Conservation (phyloP, 495 filamentous ascomycete genomes). For the Aspergillus nanangensis region DNA sequence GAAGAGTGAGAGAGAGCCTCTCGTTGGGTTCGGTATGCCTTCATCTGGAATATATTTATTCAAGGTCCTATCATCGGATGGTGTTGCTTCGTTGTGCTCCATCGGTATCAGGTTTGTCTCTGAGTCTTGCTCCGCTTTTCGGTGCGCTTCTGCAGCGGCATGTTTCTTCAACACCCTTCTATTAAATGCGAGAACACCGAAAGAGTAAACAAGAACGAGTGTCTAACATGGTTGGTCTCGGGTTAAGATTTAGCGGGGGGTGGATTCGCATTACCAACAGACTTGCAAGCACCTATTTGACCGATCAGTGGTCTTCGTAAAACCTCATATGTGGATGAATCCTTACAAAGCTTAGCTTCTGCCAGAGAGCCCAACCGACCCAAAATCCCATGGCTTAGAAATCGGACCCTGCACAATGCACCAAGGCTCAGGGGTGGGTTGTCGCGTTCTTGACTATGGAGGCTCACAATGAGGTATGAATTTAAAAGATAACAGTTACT, state of each 20-base stretch:
- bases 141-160: constrained; percentile 59
- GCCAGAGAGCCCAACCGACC: constrained; percentile 74
- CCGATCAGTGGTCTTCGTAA: constrained; percentile 5
- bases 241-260: background rate
- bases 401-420: too few relatives aligned
- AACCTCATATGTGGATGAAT: background rate
- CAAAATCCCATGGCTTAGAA: constrained; percentile 56
- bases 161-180: constrained; percentile 62
- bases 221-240: constrained; percentile 38
- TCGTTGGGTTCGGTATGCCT: constrained; percentile 84
- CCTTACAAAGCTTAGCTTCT: constrained; percentile 86
- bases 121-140: constrained; percentile 43
- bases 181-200: constrained; percentile 49
- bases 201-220: constrained; percentile 41
- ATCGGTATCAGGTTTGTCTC: constrained; percentile 29
- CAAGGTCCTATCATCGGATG: constrained; percentile 85
- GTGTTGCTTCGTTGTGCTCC: constrained; percentile 59
- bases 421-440: too few relatives aligned
- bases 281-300: constrained; percentile 34
- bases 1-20: background rate
- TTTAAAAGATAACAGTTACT: too few relatives aligned
- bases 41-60: constrained; percentile 82
- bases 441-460: too few relatives aligned
- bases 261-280: constrained; percentile 37
- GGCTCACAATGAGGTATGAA: too few relatives aligned